Conservation (phyloP, 139 green algal genomes). For the Chlamydomonas sphaeroides region DNA sequence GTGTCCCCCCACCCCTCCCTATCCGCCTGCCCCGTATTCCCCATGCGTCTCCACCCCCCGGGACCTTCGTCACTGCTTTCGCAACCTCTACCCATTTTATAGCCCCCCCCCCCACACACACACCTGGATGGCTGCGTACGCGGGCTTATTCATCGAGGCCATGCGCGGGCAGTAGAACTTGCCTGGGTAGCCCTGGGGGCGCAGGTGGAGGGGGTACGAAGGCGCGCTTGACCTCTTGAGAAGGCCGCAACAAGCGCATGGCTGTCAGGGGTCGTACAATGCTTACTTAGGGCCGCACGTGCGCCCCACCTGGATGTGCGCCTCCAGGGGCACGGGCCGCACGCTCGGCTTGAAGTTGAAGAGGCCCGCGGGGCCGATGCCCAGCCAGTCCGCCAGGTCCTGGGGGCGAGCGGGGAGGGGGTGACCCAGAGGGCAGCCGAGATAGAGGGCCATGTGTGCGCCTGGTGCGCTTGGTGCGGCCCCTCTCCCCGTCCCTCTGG, state of each 20-base stretch:
- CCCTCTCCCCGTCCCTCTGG: background rate
- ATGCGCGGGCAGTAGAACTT: constrained; percentile 98
- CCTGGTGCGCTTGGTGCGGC: background rate
- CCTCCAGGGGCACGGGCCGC: constrained; percentile 93
- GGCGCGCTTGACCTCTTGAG: too few relatives aligned
- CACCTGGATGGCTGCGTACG: constrained; percentile 94
- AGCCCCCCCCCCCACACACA: background rate
- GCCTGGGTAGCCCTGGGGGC: constrained; percentile 49
- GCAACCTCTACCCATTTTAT: too few relatives aligned
- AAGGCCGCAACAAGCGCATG: too few relatives aligned
- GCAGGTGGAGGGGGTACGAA: too few relatives aligned
- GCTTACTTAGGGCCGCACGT: too few relatives aligned
- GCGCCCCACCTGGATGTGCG: constrained; percentile 90
- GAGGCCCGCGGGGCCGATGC: constrained; percentile 81
- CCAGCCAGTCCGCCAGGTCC: constrained; percentile 96
- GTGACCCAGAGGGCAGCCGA: background rate
- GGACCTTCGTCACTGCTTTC: too few relatives aligned
- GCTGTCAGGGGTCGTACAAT: too few relatives aligned
- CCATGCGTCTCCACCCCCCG: background rate
- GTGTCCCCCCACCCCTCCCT: too few relatives aligned
- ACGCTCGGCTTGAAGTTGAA: constrained; percentile 99
- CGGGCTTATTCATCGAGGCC: constrained; percentile 98
- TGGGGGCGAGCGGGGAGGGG: background rate
- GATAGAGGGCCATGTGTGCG: too few relatives aligned
- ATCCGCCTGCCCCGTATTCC: too few relatives aligned